A percentile compares a stretch with the other conserved stretches of the same genome.
phyloP scores from a whole-genome alignment of 768 basidiomycete species.

The Auriscalpium vulgare region DNA sequence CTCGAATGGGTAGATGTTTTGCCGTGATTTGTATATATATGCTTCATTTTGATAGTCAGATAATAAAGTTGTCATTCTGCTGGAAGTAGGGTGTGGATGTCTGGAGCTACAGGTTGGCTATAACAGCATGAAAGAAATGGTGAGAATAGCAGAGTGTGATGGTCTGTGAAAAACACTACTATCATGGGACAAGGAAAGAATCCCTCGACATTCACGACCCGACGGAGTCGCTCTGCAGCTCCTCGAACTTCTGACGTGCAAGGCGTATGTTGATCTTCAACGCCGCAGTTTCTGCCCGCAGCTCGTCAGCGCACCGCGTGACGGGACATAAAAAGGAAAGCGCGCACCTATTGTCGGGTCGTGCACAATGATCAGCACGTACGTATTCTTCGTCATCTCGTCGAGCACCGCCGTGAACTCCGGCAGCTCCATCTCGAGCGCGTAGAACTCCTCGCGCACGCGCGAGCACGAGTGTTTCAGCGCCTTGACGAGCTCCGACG shows the following conservation, averaged over 20 bases:
- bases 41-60: no score
- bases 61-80: no score
- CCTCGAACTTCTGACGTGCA: slow-evolving; percentile 82
- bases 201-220: background rate
- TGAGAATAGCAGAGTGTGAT: no score
- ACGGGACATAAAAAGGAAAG: background rate
- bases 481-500: slow-evolving; percentile 89
- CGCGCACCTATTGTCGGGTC: slow-evolving; percentile 75
- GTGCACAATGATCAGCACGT: slow-evolving; percentile 83
- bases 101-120: no score
- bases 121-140: no score
- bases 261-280: slow-evolving; percentile 83
- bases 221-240: slow-evolving; percentile 65
- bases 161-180: no score
- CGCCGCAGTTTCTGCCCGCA: slow-evolving; percentile 69
- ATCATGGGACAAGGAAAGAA: background rate
- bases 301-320: slow-evolving; percentile 2
- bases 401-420: slow-evolving; percentile 88
- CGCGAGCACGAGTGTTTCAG: slow-evolving; percentile 91
- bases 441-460: slow-evolving; percentile 76
- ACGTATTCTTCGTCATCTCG: slow-evolving; percentile 89
- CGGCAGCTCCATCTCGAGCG: slow-evolving; percentile 77
- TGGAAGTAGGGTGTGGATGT: no score
- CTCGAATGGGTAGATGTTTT: no score
- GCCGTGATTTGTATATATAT: no score